Base-by-base conservation (phyloP, 2,329 filamentous ascomycete species). In the Penicillium sp. region DNA sequence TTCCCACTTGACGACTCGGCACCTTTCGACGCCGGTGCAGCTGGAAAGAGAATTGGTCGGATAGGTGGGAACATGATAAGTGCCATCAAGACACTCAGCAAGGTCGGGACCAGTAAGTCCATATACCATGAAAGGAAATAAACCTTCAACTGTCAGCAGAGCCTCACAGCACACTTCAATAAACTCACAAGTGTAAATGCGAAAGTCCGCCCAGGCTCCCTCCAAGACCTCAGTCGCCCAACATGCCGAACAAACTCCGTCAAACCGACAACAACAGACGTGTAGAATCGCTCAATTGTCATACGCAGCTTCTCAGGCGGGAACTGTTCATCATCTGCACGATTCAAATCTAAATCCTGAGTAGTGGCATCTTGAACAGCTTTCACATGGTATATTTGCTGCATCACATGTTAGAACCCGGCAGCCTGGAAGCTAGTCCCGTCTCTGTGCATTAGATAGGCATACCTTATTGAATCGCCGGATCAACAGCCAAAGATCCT, bases 311-410 rank as follows among this genome's bases (percentile, higher is more conserved):
- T 95, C 68, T 95, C 90, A 0, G 91, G 91, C 0, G 89, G 90
- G 72, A 95, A 95, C 54, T 92, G 88, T 63, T 95, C 91, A 55
- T 93, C 87, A 22, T 92, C 89, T 4, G 90, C 88, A 55, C 91
- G 89, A 66, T 92, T 91, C 58, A 96, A 82, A 71, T 96, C 91
- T 41, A 96, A 77, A 22, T 87, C 85, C 3, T 87, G 89, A 2
- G 89, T 83, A 1, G 84, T 81, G 3, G 83, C 73, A 47, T 81
- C 73, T 1, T 81, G 75, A 19, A 88, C 85, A 31, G 89, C 85
- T 71, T 90, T 91, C 66, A 95, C 89, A 76, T 87, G 83, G 70
- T 86, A 86, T 73, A 87, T 85, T 84, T 87, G 84, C 84, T 83
- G 52, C 31, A n/a, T 36, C 60, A 75, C 66, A 78, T 70, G 58